Percentiles rank a stretch among this genome's conserved stretches.
Conservation (phyloP, 2,329 filamentous ascomycete genomes). For the Diaporthe helianthi region DNA sequence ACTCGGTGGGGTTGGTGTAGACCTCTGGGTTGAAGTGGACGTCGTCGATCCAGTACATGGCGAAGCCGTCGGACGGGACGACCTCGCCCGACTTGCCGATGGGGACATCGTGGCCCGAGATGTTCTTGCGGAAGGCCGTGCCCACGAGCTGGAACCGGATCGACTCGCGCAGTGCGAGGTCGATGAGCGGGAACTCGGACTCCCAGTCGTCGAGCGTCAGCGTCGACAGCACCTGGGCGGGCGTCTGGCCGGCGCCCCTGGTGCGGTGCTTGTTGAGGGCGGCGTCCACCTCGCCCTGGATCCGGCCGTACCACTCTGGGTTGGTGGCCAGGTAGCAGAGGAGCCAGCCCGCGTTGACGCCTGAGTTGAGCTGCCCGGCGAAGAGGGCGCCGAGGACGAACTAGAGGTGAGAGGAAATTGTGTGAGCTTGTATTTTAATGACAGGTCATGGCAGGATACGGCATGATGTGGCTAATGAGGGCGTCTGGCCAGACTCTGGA, state of each 20-base stretch:
- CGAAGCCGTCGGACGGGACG: slow-evolving; percentile 56
- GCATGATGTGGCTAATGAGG: no score
- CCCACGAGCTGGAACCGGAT: slow-evolving; percentile 59
- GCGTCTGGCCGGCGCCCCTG: slow-evolving; percentile 40
- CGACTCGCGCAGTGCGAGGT: slow-evolving; percentile 59
- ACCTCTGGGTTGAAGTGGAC: slow-evolving; percentile 55
- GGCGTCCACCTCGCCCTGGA: slow-evolving; percentile 55
- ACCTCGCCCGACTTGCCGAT: slow-evolving; percentile 53
- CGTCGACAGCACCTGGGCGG: slow-evolving; percentile 48
- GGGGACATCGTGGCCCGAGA: slow-evolving; percentile 51
- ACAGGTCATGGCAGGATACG: no score
- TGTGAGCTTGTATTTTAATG: background rate
- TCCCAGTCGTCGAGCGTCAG: slow-evolving; percentile 63
- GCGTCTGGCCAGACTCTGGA: no score
- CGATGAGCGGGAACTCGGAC: slow-evolving; percentile 57
- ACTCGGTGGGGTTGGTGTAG: slow-evolving; percentile 55
- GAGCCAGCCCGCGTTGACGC: slow-evolving; percentile 61
- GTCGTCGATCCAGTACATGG: slow-evolving; percentile 54
- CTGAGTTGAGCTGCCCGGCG: slow-evolving; percentile 64
- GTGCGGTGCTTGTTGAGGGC: slow-evolving; percentile 52
- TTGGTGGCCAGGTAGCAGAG: slow-evolving; percentile 56
- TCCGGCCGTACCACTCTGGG: slow-evolving; percentile 52
- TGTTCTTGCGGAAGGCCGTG: slow-evolving; percentile 59
- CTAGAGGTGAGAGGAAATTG: slow-evolving; percentile 35
- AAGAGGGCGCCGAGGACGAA: slow-evolving; percentile 62